Evolutionary conservation across 352 stramenopile species (phyloP), one percentile per base, ranked within the genome.

Genomic region (Phytophthora agathidicida): DNA sequence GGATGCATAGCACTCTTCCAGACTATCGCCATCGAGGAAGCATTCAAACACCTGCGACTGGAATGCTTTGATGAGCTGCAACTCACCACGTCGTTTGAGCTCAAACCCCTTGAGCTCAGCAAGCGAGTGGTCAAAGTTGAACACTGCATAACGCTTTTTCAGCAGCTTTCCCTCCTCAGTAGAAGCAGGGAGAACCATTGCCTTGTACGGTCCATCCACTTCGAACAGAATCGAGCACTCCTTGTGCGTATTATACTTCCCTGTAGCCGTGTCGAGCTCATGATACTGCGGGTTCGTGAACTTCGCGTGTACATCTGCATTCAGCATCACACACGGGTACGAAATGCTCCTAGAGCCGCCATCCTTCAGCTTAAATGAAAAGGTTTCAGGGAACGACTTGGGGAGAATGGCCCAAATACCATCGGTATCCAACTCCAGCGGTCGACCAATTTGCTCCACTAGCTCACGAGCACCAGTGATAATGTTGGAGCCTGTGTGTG

Each of bases 161-260:
- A 99, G 68, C 16, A 99, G 73, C 38, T 97, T 98, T 17, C 98
- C 98, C 79, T 99, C 98, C 74, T 99, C 97, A 0, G 97, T 99
- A 28, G 94, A 99, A 14, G 97, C 94, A 7, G 98, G 98, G 13
- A 99, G 69, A 26, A 99, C 96, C 98, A 99, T 99, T 24, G 88
- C 96, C 45, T 92, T 93, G 65, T 99, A 99, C 9, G 98, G 97
- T 2, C 98, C 98, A 75, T 99, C 98, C 7, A 99, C 87, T 75
- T 99, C 98, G 65, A 99, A 99, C 56, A 98, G 97, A 64, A 99
- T 99, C 7, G 95, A 99, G 60, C 96, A 99, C 61, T 99, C 97
- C 19, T 86, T 95, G 27, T 93, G 83, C 16, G 82, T 98, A 27
- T 93, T 88, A 66, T 98, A 99, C 28, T 80, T 87, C 20, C 90